Evolutionary conservation across 1,284 basidiomycete genomes (phyloP), one percentile per base, ranked within the genome.

Genomic region (Tylopilus sp.): DNA sequence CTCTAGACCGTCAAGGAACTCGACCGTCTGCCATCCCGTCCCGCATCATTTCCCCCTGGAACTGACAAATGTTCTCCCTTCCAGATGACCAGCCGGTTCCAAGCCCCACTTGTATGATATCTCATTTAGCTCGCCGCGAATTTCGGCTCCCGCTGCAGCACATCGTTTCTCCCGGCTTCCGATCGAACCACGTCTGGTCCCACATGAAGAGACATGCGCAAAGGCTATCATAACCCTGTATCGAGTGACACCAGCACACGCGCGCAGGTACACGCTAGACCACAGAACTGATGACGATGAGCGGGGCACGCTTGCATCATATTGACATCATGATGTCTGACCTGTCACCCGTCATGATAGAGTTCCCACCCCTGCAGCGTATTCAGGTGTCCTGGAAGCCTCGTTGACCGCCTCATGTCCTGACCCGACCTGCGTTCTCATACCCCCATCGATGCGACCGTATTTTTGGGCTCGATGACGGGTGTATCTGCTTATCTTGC

Each of bases 391-490:
- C 32, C 50, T 52, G 11, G 31, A 39, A 25, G 52, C 61, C 57
- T 53, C 60, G 49, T 64, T 64, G 45, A 37, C 46, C 17, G 44
- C 56, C 58, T 49, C 55, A 24, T 60, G 50, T 39, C 29, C 29
- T 17, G 37, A 32, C 28, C n/a, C 15, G 26, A 43, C 26, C 40
- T 13, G 17, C 25, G 6, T 39, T 25, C 11, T 31, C 43, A 19
- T 13, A 32, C 24, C 35, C 37, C 43, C 45, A 43, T 42, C 37
- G 33, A 48, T 35, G n/a, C 29, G 14, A 17, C 10, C 19, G 14
- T 24, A 29, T 4, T 43, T 42, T 37, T n/a, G 25, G 33, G 14
- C 28, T 25, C 43, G 26, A 39, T n/a, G n/a, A n/a, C n/a, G n/a
- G n/a, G n/a, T n/a, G n/a, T n/a, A n/a, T n/a, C n/a, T n/a, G n/a